These are phyloP conservation scores for Zymoseptoria ardabiliae DNA, from an alignment of 2,329 filamentous ascomycete species.

Conservation along the genomic window DNA sequence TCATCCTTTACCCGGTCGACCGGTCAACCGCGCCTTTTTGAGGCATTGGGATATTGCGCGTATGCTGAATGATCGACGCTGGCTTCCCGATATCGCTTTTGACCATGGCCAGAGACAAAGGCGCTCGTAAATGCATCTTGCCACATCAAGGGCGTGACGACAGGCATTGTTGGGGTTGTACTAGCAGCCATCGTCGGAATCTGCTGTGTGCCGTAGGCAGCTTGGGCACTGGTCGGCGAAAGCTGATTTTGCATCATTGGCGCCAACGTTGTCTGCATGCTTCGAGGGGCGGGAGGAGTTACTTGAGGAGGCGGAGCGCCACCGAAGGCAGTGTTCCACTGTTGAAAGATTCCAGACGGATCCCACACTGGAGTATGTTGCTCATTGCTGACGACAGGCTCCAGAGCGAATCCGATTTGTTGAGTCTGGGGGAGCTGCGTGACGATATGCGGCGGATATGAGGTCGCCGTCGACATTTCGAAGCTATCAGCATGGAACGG, in stretches of 20 bases:
- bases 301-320: constrained; percentile 48
- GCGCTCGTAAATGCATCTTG: constrained; percentile 40
- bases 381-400: constrained; percentile 24
- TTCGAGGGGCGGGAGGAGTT: constrained; percentile 32
- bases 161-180: constrained; percentile 18
- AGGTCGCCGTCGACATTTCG: constrained; percentile 12
- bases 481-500: constrained; percentile 16
- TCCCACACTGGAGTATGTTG: constrained; percentile 27
- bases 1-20: background rate
- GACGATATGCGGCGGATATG: constrained; percentile 16
- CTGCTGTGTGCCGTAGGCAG: constrained; percentile 18
- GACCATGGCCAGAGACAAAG: constrained; percentile 30
- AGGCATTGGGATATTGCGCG: constrained; percentile 9
- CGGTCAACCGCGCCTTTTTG: constrained; percentile 15
- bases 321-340: constrained; percentile 94
- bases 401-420: constrained; percentile 19
- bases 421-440: constrained; percentile 18
- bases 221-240: constrained; percentile 17
- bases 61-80: constrained; percentile 23
- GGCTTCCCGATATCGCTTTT: constrained; percentile 42
- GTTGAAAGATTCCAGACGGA: constrained; percentile 48
- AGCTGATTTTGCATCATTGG: constrained; percentile 32
- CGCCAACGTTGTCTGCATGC: constrained; percentile 16
- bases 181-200: constrained; percentile 14
- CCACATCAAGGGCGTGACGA: constrained; percentile 46